Conservation (phyloP, 371 early-diverging fungal genomes). For the Mortierella sp. region DNA sequence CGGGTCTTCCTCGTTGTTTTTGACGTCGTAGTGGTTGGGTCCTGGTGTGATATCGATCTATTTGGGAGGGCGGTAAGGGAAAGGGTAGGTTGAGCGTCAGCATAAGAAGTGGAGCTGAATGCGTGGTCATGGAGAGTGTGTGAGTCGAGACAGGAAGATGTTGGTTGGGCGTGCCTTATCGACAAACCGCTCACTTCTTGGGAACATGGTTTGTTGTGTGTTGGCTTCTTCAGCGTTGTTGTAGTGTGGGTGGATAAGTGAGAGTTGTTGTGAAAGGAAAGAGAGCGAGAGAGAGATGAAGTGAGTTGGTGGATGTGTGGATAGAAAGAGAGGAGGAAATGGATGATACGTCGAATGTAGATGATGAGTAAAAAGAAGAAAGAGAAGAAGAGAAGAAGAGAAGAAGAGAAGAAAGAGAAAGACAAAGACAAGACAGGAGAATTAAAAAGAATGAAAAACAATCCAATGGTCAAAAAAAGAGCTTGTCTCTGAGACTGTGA, state of each 20-base stretch:
- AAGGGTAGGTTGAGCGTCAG: neutral
- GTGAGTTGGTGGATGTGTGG: neutral
- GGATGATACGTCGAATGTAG: neutral
- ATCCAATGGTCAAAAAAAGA: neutral
- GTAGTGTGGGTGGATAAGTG: neutral
- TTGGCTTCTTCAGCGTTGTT: neutral
- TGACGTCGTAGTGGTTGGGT: slow-evolving; percentile 55
- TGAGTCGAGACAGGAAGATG: neutral
- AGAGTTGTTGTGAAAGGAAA: neutral
- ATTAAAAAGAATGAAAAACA: neutral
- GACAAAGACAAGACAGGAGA: neutral
- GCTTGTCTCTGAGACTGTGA: neutral
- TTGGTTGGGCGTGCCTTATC: slow-evolving; percentile 36
- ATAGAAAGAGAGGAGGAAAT: neutral
- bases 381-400: slow-evolving; percentile 3
- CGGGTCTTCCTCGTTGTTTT: slow-evolving; percentile 35
- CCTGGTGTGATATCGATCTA: slow-evolving; percentile 55
- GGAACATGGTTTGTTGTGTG: slow-evolving; percentile 35
- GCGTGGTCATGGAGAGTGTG: neutral
- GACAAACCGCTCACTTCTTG: slow-evolving; percentile 57
- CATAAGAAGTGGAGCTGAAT: neutral
- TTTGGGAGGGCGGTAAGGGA: neutral
- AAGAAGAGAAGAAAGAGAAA: slow-evolving; percentile 12
- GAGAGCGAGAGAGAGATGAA: neutral
- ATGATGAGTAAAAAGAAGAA: slow-evolving; percentile 7